Percentiles rank a stretch among this genome's conserved stretches.
phyloP scores from a whole-genome alignment of 176 grass and related monocot genomes.

The Carex pumila region DNA sequence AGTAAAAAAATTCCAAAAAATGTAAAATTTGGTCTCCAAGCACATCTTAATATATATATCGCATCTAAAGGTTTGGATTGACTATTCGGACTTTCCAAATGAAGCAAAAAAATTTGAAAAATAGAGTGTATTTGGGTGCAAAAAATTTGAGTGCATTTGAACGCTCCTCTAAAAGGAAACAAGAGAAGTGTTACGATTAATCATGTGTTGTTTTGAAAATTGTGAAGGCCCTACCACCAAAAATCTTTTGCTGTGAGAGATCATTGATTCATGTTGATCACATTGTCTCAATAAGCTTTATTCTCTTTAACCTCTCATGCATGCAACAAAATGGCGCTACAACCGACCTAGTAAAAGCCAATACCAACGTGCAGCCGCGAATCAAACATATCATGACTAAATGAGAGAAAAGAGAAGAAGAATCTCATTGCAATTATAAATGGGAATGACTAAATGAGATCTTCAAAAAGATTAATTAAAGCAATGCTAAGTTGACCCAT shows the following conservation, averaged over 20 bases:
- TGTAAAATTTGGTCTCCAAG: too few relatives aligned
- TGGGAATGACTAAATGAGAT: background rate
- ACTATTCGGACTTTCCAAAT: too few relatives aligned
- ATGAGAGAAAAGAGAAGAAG: background rate
- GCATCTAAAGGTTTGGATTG: too few relatives aligned
- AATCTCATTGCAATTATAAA: conserved; percentile 2
- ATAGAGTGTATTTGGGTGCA: too few relatives aligned
- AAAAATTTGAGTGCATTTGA: too few relatives aligned
- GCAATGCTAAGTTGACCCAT: background rate
- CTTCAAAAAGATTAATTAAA: conserved; percentile 12
- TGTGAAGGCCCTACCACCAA: background rate
- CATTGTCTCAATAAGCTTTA: background rate
- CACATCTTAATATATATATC: too few relatives aligned
- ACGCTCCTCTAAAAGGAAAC: background rate
- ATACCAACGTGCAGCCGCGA: background rate
- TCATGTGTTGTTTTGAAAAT: background rate
- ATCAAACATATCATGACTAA: background rate
- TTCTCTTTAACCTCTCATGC: background rate
- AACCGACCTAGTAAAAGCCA: background rate
- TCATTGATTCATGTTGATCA: conserved; percentile 13
- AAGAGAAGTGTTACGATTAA: background rate
- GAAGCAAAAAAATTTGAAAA: too few relatives aligned
- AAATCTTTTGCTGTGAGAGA: background rate
- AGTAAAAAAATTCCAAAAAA: too few relatives aligned
- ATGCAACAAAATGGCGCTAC: background rate